A percentile compares a stretch with the other conserved stretches of the same genome.
Conservation (phyloP, 805 yeast genomes). For the Candida peoriensis region DNA sequence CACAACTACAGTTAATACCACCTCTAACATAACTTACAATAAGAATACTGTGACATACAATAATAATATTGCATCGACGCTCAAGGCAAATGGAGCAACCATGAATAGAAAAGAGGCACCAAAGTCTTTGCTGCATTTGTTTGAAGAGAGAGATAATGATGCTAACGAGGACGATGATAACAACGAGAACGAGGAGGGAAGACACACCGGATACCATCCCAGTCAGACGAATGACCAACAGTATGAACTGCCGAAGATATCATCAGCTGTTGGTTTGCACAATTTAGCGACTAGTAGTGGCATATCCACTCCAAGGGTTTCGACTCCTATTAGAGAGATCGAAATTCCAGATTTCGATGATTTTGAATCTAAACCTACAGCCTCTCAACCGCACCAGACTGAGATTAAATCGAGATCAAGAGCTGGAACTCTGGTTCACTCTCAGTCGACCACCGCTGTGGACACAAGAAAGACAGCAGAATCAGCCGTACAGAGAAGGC, state of each 20-base stretch:
- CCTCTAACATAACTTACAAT: constrained; percentile 20
- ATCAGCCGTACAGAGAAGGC: constrained; percentile 19
- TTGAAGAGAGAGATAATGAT: constrained; percentile 46
- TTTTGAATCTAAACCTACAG: constrained; percentile 24
- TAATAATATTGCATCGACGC: constrained; percentile 21
- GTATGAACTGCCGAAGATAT: constrained; percentile 18
- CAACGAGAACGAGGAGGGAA: background rate
- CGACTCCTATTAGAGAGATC: constrained; percentile 55
- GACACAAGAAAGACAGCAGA: constrained; percentile 20
- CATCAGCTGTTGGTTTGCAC: constrained; percentile 18
- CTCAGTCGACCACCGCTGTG: constrained; percentile 16
- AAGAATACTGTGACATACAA: constrained; percentile 29
- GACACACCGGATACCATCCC: background rate
- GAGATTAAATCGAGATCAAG: constrained; percentile 22
- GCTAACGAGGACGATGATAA: constrained; percentile 20
- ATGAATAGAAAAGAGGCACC: constrained; percentile 54
- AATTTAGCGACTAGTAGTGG: constrained; percentile 10
- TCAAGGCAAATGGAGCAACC: constrained; percentile 23
- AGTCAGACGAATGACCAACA: constrained; percentile 1
- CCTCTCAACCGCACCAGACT: constrained; percentile 11
- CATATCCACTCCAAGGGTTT: constrained; percentile 27
- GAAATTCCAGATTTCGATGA: constrained; percentile 70
- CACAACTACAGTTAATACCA: constrained; percentile 8
- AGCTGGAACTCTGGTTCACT: constrained; percentile 24
- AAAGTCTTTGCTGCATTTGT: constrained; percentile 62